These are phyloP conservation scores for Clonostachys rosea DNA, from an alignment of 2,329 filamentous ascomycete genomes.

Conservation along the genomic window DNA sequence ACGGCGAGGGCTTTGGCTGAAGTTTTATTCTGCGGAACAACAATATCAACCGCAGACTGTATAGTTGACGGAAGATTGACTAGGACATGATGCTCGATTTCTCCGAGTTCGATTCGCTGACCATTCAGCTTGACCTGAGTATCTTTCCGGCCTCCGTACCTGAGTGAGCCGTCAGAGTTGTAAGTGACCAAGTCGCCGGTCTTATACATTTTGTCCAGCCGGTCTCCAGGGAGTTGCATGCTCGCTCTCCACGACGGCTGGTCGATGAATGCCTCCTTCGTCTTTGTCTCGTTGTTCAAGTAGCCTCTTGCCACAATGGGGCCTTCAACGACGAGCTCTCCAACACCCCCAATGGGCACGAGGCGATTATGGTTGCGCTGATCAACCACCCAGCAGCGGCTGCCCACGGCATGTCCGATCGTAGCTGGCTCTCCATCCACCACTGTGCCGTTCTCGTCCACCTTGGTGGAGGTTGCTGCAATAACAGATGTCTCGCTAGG, in stretches of 20 bases:
- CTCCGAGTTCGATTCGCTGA: slow-evolving; percentile 39
- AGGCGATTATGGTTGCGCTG: slow-evolving; percentile 13
- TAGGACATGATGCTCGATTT: slow-evolving; percentile 5
- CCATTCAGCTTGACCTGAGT: slow-evolving; percentile 52
- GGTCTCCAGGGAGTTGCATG: slow-evolving; percentile 7
- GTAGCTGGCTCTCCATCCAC: not conserved
- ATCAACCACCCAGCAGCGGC: slow-evolving; percentile 29
- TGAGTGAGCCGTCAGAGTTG: slow-evolving; percentile 17
- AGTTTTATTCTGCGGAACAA: slow-evolving; percentile 24
- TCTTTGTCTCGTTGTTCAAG: slow-evolving; percentile 2
- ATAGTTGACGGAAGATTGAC: slow-evolving; percentile 26
- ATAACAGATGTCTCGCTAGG: slow-evolving; percentile 30
- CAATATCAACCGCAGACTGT: slow-evolving; percentile 40
- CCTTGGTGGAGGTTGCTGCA: slow-evolving; percentile 17
- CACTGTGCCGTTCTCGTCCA: slow-evolving; percentile 11
- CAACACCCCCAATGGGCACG: slow-evolving; percentile 15
- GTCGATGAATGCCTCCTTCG: slow-evolving; percentile 1
- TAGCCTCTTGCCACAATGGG: slow-evolving; percentile 43
- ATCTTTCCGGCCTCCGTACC: slow-evolving; percentile 45
- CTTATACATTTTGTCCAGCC: slow-evolving; percentile 26
- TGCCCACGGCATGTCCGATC: slow-evolving; percentile 5
- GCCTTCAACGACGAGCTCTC: slow-evolving; percentile 40
- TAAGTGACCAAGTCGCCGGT: slow-evolving; percentile 41
- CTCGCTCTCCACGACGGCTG: not conserved
- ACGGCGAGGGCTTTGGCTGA: slow-evolving; percentile 9